These are phyloP conservation scores for Zalerion maritima DNA, from an alignment of 495 filamentous ascomycete genomes.

Conservation along the genomic window DNA sequence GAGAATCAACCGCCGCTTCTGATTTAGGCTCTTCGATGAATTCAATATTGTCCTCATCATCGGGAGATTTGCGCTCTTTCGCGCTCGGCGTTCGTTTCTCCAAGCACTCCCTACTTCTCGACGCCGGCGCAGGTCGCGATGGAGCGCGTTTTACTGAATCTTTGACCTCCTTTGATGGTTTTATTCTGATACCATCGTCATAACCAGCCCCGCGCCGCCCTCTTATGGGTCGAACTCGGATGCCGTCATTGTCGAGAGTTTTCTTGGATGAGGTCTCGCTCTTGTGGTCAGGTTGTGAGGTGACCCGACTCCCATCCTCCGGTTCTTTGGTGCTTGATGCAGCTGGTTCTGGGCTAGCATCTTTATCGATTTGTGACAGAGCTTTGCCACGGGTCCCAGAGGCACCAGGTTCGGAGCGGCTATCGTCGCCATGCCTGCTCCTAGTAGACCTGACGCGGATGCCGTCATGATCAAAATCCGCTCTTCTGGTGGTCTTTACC, in stretches of 20 bases:
- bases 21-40: too few species aligned
- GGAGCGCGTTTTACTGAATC: too few species aligned
- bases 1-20: too few species aligned
- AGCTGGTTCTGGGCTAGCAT: background rate
- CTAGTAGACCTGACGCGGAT: conserved; percentile 17
- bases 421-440: conserved; percentile 11
- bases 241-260: conserved; percentile 8
- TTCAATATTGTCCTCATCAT: too few species aligned
- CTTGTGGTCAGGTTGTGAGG: conserved; percentile 3
- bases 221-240: conserved; percentile 25
- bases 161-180: conserved; percentile 17
- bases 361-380: background rate
- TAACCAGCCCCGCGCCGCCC: conserved; percentile 11
- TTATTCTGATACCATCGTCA: conserved; percentile 16
- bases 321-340: background rate
- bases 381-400: too few species aligned
- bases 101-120: too few species aligned
- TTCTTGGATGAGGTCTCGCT: conserved; percentile 2
- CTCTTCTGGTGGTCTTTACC: background rate
- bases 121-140: too few species aligned
- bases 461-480: conserved; percentile 13
- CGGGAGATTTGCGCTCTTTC: background rate
- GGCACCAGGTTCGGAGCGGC: too few species aligned
- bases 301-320: conserved; percentile 18
- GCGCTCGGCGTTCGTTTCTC: background rate